Base-by-base conservation (phyloP, 2,329 filamentous ascomycete species). In the Coleophoma crateriformis region DNA sequence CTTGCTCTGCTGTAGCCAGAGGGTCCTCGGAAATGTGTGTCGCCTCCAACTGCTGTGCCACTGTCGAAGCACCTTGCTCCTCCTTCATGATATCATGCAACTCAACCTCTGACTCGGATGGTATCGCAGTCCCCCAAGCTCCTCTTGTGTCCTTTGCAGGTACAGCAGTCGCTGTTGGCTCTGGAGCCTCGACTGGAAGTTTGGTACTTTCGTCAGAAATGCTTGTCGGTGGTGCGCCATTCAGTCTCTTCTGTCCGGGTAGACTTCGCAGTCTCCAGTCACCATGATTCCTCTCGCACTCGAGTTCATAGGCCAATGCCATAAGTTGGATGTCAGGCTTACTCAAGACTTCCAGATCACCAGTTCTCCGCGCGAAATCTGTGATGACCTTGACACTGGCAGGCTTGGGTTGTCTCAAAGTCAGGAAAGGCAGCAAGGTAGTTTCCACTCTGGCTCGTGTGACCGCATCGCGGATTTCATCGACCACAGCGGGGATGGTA, bases 261-360 rank as follows among this genome's bases (percentile, higher is more conserved):
- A 80, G 78, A 50, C 79, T 88, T 54, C 91, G 78, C 67, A 96
- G 63, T 52, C 91, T 80, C 87, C 89, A 95, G 65, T 95, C 85
- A 2, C 91, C 91, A n/a, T 84, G 82, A 65, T 95, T 95, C 51
- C 85, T 76, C 72, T 97, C 91, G 61, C 88, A 87, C 61, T 97
- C 92, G n/a, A 97, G 67, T 66, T 99, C 94, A 67, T 97, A 97
- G 1, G 90, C 87, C 49, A 99, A 73, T 8, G 92, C 94, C 62
- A 97, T 74, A 38, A 99, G 79, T 58, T 95, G 87, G 53, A 97
- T 74, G 82, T 99, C 94, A 1, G 90, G 87, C 64, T 79, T 83
- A 70, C 91, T 96, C 51, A 99, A 73, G 1, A 96, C 92, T 11
- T 87, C 81, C 54, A 91, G 77, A 67, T 99, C 94, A 49, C 94